Evolutionary conservation across 441 rosid genomes (phyloP).

Genomic region (Gossypium trilobum): DNA sequence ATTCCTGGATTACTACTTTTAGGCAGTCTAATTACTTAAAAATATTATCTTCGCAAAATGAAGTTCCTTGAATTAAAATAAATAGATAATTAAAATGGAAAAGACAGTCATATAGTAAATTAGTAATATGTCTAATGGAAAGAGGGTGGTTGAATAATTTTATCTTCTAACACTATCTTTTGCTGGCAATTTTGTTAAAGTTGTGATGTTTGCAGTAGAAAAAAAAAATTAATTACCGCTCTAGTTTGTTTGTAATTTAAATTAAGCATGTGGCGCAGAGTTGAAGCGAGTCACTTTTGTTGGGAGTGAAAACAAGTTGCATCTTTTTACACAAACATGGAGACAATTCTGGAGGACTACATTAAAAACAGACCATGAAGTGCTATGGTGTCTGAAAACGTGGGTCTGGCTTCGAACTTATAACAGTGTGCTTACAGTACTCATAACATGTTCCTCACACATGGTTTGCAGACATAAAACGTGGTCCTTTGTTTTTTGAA

Average conservation of each 20-base stretch:
- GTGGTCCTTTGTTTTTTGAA: background rate
- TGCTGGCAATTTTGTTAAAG: no score
- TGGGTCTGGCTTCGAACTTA: background rate
- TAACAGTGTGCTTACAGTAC: background rate
- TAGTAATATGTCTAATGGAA: background rate
- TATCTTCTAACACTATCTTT: no score
- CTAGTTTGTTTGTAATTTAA: no score
- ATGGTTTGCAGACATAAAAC: slow-evolving; percentile 3
- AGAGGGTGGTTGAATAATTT: no score
- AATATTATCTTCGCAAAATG: background rate
- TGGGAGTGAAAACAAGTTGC: slow-evolving; percentile 17
- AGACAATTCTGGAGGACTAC: background rate
- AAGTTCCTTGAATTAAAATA: background rate
- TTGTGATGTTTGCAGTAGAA: no score
- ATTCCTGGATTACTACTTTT: background rate
- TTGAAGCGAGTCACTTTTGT: background rate
- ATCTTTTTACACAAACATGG: background rate
- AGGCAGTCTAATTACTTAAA: background rate
- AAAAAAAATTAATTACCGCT: no score
- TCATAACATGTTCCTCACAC: slow-evolving; percentile 4
- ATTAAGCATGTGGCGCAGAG: background rate
- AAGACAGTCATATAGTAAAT: background rate
- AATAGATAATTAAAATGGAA: background rate
- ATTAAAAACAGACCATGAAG: background rate
- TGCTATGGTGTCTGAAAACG: background rate